A percentile compares a stretch with the other conserved stretches of the same genome.
Evolutionary conservation across 495 filamentous ascomycete species (phyloP).

Genomic region (Pyrenula massariospora): DNA sequence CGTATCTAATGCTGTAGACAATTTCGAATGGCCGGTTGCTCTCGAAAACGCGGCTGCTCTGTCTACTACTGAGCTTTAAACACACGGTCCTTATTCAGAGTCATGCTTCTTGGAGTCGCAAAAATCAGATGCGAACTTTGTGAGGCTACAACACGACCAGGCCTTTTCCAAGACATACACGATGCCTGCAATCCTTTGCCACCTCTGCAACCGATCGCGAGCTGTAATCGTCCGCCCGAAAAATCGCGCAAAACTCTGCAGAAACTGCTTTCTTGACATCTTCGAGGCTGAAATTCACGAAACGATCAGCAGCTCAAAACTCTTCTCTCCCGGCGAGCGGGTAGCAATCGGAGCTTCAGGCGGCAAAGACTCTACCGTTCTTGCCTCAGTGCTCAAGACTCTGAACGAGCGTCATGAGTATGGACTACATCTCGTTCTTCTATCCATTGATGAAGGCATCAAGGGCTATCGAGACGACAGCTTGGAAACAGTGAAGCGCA

Average conservation of each 20-base stretch:
- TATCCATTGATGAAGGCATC: slow-evolving; percentile 95
- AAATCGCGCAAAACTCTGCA: slow-evolving; percentile 86
- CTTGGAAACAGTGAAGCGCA: slow-evolving; percentile 90
- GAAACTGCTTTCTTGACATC: slow-evolving; percentile 67
- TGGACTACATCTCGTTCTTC: slow-evolving; percentile 70
- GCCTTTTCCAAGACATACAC: too few species aligned
- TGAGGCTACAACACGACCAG: too few species aligned
- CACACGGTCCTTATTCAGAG: too few species aligned
- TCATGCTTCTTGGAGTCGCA: too few species aligned
- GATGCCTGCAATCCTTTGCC: slow-evolving; percentile 56
- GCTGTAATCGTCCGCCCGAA: slow-evolving; percentile 90
- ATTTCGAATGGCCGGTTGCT: too few species aligned
- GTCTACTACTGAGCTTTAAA: too few species aligned
- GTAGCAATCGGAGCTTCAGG: slow-evolving; percentile 94
- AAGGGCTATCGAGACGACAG: slow-evolving; percentile 93
- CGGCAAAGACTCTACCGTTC: slow-evolving; percentile 94
- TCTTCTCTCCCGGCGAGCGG: slow-evolving; percentile 77
- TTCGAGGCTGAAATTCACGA: slow-evolving; percentile 93
- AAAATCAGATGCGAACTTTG: too few species aligned
- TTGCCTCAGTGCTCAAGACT: slow-evolving; percentile 89
- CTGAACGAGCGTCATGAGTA: slow-evolving; percentile 84
- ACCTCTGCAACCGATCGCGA: slow-evolving; percentile 59
- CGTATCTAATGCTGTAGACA: too few species aligned
- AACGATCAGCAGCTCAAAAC: slow-evolving; percentile 64
- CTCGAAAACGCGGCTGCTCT: too few species aligned